Percentiles rank a stretch among this genome's conserved stretches.
These are phyloP conservation scores for Sungouiozyma ichnusensis DNA, from an alignment of 805 yeast genomes.

Conservation along the genomic window DNA sequence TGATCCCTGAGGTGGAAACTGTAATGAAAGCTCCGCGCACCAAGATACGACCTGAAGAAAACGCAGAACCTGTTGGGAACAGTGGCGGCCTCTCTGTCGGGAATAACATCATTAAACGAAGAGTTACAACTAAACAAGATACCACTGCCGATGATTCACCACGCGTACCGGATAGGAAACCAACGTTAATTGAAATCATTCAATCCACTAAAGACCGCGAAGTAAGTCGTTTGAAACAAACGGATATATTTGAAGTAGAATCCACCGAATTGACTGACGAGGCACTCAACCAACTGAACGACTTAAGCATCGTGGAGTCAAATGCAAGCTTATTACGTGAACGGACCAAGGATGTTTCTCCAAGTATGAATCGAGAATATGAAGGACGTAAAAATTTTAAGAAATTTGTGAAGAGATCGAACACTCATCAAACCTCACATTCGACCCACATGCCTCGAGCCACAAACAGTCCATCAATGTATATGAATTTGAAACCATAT, in stretches of 20 bases:
- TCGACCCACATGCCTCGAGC: slow-evolving; percentile 10
- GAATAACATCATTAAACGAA: background rate
- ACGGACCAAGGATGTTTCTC: background rate
- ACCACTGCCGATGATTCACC: background rate
- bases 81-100: background rate
- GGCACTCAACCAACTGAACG: slow-evolving; percentile 24
- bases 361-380: slow-evolving; percentile 14
- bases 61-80: background rate
- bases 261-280: slow-evolving; percentile 22
- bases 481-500: slow-evolving; percentile 23
- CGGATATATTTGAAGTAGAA: slow-evolving; percentile 19
- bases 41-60: background rate
- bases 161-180: background rate
- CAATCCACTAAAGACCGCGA: slow-evolving; percentile 25
- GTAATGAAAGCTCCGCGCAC: too few species aligned
- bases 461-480: slow-evolving; percentile 21
- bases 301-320: slow-evolving; percentile 29
- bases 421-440: background rate
- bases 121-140: background rate
- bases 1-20: too few species aligned
- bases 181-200: slow-evolving; percentile 25
- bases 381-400: slow-evolving; percentile 32
- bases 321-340: slow-evolving; percentile 14
- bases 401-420: slow-evolving; percentile 27
- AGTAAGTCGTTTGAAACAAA: slow-evolving; percentile 15